Conservation (phyloP, 2,329 filamentous ascomycete genomes). For the Paecilomyces sp. region DNA sequence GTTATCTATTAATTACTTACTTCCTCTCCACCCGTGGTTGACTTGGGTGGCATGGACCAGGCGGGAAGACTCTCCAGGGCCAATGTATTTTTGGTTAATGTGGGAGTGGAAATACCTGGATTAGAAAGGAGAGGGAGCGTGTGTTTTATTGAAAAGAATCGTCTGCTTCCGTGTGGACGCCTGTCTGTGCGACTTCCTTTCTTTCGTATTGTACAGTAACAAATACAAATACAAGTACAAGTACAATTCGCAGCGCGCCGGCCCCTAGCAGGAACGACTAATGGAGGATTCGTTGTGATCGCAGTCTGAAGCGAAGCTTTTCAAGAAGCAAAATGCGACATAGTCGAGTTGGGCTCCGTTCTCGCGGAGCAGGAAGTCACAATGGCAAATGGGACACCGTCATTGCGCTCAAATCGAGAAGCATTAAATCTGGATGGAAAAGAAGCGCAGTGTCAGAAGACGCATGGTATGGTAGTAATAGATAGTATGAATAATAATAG, state of each 20-base stretch:
- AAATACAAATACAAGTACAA: not conserved
- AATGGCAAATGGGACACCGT: not conserved
- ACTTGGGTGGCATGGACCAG: constrained; percentile 2
- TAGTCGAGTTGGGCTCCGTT: not conserved
- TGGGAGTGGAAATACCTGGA: too few relatives aligned
- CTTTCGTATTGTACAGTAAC: not conserved
- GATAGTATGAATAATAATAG: constrained; percentile 2
- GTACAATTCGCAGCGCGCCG: not conserved
- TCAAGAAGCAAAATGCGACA: not conserved
- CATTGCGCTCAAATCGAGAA: not conserved
- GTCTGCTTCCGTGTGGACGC: not conserved
- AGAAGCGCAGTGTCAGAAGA: not conserved
- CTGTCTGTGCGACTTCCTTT: not conserved
- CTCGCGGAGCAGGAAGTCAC: not conserved
- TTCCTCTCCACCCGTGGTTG: not conserved
- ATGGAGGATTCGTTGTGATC: not conserved
- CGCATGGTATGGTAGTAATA: constrained; percentile 1
- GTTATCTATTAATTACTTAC: not conserved
- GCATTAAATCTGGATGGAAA: not conserved
- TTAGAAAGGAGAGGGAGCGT: not conserved
- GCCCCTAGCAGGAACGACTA: not conserved
- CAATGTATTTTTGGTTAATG: too few relatives aligned
- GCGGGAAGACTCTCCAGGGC: not conserved
- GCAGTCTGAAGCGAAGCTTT: not conserved
- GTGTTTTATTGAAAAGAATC: too few relatives aligned